A percentile compares a stretch with the other conserved stretches of the same genome.
These are phyloP conservation scores for Populus tomentosa DNA, from an alignment of 441 rosid species.

Conservation along the genomic window DNA sequence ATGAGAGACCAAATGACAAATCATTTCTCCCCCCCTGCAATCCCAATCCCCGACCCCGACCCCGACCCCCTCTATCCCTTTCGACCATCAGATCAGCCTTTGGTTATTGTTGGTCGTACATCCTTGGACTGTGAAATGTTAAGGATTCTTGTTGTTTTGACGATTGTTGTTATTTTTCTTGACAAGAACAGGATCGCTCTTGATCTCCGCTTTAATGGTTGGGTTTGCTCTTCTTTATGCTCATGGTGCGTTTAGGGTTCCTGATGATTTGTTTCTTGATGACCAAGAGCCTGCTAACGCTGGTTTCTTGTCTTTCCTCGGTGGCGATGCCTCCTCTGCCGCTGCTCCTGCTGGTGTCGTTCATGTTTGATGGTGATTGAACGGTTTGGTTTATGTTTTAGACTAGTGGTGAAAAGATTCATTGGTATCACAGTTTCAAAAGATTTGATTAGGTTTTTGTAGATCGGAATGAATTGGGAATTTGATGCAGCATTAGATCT, in stretches of 20 bases:
- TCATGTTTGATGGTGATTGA: slow-evolving; percentile 31
- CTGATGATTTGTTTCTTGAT: slow-evolving; percentile 65
- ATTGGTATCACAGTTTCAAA: not conserved
- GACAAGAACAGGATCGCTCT: slow-evolving; percentile 44
- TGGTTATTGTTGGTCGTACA: slow-evolving; percentile 45
- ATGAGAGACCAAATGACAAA: too few species aligned
- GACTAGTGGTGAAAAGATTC: not conserved
- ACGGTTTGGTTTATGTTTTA: not conserved
- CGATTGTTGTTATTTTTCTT: slow-evolving; percentile 62
- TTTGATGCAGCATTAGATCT: not conserved
- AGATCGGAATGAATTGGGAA: not conserved
- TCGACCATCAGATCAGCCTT: slow-evolving; percentile 64
- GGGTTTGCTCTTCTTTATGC: slow-evolving; percentile 58
- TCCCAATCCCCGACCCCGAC: too few species aligned
- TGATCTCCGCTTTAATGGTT: slow-evolving; percentile 34
- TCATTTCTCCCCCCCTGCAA: too few species aligned
- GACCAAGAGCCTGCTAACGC: slow-evolving; percentile 55
- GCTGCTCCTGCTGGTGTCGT: slow-evolving; percentile 48
- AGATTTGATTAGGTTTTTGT: not conserved
- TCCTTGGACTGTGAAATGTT: slow-evolving; percentile 69
- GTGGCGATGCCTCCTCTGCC: slow-evolving; percentile 49
- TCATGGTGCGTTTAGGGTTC: slow-evolving; percentile 68
- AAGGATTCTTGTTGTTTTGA: slow-evolving; percentile 40
- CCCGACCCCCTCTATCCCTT: slow-evolving; percentile 37
- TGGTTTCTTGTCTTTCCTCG: slow-evolving; percentile 61